Conservation (phyloP, 208 protist genomes). For the Trypanosoma theileri region DNA sequence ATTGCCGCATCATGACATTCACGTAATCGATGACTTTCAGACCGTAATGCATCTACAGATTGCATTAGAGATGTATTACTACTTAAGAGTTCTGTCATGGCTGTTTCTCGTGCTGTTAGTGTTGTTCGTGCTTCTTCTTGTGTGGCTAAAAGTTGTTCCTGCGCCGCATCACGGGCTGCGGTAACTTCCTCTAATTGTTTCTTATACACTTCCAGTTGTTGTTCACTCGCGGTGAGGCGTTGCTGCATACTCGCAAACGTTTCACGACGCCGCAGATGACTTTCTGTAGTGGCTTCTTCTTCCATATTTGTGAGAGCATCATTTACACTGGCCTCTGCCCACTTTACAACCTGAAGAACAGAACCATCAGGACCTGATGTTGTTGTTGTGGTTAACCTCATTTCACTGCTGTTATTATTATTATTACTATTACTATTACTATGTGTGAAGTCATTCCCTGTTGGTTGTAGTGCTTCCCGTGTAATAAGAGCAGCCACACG, state of each 20-base stretch:
- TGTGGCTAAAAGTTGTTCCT: constrained; percentile 3
- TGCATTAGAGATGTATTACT: constrained; percentile 51
- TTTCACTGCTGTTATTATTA: neutral
- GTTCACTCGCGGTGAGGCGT: neutral
- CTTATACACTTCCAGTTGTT: constrained; percentile 18
- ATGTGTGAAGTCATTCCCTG: neutral
- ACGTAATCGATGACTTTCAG: constrained; percentile 38
- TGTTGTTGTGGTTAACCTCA: neutral
- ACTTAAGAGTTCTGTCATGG: constrained; percentile 22
- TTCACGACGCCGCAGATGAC: constrained; percentile 1
- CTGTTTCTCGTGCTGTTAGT: constrained; percentile 27
- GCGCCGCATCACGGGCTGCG: constrained; percentile 16
- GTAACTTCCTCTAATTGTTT: constrained; percentile 17
- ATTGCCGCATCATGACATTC: constrained; percentile 43
- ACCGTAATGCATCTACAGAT: constrained; percentile 30
- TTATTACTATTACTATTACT: neutral
- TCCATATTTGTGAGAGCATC: constrained; percentile 15
- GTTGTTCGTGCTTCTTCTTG: constrained; percentile 22
- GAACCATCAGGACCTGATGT: neutral
- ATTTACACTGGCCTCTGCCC: constrained; percentile 5
- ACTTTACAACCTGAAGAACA: constrained; percentile 1
- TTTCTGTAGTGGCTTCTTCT: constrained; percentile 4
- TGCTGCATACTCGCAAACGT: constrained; percentile 21
- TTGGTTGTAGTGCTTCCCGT: constrained; percentile 36
- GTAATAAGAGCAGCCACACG: constrained; percentile 55